Evolutionary conservation across 2,329 filamentous ascomycete genomes (phyloP).

Genomic region (Thyridium curvatum): DNA sequence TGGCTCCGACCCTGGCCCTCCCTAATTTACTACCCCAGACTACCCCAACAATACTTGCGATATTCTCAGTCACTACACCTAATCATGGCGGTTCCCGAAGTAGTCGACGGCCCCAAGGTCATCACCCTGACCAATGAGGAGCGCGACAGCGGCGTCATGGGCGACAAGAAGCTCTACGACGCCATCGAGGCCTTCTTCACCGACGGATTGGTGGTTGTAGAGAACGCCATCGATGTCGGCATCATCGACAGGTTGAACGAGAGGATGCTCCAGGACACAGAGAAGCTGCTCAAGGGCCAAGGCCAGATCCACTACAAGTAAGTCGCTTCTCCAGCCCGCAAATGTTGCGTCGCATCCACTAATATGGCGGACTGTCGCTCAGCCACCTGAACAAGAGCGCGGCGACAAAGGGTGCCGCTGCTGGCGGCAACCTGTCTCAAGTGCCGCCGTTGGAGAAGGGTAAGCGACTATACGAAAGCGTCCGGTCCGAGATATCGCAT

Average conservation of each 20-base stretch:
- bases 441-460: constrained; percentile 13
- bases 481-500: background rate
- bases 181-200: constrained; percentile 17
- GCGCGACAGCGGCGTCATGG: constrained; percentile 14
- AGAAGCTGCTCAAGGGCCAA: constrained; percentile 11
- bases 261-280: constrained; percentile 14
- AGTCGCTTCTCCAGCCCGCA: background rate
- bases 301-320: constrained; percentile 11
- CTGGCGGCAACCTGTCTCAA: constrained; percentile 15
- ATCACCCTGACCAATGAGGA: constrained; percentile 14
- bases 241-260: constrained; percentile 20
- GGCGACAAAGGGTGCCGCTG: constrained; percentile 10
- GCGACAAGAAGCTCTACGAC: constrained; percentile 16
- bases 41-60: no score
- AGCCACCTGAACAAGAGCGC: constrained; percentile 13
- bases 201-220: constrained; percentile 16
- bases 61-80: no score
- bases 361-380: background rate
- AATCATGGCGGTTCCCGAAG: background rate
- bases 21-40: no score
- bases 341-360: background rate
- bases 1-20: no score
- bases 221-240: constrained; percentile 14
- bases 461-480: constrained; percentile 3
- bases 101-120: constrained; percentile 3